These are phyloP conservation scores for Miscanthus sacchariflorus DNA, from an alignment of 202 grass and related monocot species.

Conservation along the genomic window DNA sequence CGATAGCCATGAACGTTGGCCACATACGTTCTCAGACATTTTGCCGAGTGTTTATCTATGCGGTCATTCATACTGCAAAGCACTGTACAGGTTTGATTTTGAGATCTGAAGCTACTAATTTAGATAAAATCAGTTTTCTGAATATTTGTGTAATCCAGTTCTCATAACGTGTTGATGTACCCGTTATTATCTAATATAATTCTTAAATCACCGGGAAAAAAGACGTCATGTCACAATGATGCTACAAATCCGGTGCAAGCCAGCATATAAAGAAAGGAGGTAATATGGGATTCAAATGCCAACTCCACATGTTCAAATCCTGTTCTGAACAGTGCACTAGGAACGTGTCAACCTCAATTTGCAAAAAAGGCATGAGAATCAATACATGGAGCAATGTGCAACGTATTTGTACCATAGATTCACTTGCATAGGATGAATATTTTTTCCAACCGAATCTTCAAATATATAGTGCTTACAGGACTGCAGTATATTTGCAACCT, in stretches of 20 bases:
- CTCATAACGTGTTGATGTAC: no score
- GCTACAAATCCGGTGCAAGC: not conserved
- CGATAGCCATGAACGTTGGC: not conserved
- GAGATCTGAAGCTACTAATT: no score
- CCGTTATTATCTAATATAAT: no score
- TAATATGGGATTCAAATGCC: not conserved
- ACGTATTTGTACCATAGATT: not conserved
- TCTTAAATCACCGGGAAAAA: no score
- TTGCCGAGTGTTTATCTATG: no score
- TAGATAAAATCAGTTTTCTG: no score
- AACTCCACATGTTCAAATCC: not conserved
- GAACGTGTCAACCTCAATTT: not conserved
- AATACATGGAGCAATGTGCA: not conserved
- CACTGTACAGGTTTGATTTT: no score
- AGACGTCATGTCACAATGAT: not conserved
- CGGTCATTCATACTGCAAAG: no score
- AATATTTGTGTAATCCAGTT: no score
- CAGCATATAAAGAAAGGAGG: not conserved
- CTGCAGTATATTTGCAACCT: not conserved
- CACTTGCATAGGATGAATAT: not conserved
- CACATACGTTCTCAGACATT: no score
- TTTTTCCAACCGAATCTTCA: not conserved
- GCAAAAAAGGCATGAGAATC: not conserved
- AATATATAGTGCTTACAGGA: not conserved
- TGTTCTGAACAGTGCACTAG: constrained; percentile 19